Base-by-base conservation (phyloP, 352 stramenopile species). In the Globisporangium alternatum region DNA sequence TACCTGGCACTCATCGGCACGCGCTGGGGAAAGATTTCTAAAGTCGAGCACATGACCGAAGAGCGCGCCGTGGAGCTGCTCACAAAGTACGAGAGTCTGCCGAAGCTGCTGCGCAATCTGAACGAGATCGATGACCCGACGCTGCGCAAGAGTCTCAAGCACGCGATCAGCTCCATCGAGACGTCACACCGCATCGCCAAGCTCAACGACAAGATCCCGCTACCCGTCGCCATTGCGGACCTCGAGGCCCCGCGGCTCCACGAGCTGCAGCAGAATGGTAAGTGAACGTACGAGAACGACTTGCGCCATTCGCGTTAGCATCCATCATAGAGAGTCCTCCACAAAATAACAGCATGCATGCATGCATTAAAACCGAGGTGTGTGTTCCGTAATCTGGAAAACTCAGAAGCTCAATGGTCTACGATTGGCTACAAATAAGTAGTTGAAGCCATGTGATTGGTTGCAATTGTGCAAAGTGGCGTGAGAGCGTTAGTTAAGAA, bases 151-250 rank as follows among this genome's bases (percentile, higher is more conserved):
- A 83, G 77, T n/a, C 64, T 95, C 22, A 91, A 93, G 74, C 73
- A 81, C 52, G 66, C 66, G 31, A 93, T 95, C 69, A 86, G 79
- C 62, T 73, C 65, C n/a, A 77, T 95, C 17, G 86, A 95, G 71
- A 79, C 72, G n/a, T 85, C 80, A n/a, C 86, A 91, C 44, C 79
- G 82, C 19, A 86, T 91, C 56, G 80, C 86, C 8, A 89, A 90
- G 62, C 79, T 95, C 3, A 66, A 86, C 33, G 61, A 74, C 31
- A 68, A 73, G 33, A 68, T 90, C 51, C 39, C 66, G 13, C 65
- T 95, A n/a, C 83, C 86, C 0, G 39, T 88, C 2, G 60, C 75
- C 12, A 72, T 94, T 8, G 60, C 72, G 0, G 71, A 89, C 6
- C 68, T 94, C 25, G 63, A 65, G 37, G 53, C 31, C 12, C 81